phyloP scores from a whole-genome alignment of 2,329 filamentous ascomycete genomes.

The Penicillium sp. region DNA sequence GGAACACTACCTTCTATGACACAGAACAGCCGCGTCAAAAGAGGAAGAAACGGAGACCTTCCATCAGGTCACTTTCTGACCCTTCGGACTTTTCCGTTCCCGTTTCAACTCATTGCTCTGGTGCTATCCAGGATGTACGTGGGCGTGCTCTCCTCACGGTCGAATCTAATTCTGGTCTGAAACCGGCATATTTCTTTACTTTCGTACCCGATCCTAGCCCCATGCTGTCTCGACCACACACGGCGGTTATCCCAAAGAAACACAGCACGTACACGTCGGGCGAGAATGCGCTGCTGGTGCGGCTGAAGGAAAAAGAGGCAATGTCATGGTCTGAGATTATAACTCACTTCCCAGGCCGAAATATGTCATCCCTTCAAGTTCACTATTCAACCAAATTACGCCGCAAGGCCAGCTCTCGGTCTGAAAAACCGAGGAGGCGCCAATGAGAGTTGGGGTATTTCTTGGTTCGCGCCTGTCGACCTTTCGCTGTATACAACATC shows the following conservation, averaged over 20 bases:
- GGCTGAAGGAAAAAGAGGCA: constrained; percentile 18
- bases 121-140: constrained; percentile 6
- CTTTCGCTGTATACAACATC: constrained; percentile 4
- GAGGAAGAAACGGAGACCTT: constrained; percentile 13
- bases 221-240: constrained; percentile 2
- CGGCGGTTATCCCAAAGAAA: constrained; percentile 5
- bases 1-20: constrained; percentile 6
- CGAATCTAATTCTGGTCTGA: constrained; percentile 11
- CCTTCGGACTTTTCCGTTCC: constrained; percentile 7
- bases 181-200: constrained; percentile 16
- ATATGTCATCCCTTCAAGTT: constrained; percentile 15
- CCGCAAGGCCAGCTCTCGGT: constrained; percentile 7
- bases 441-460: constrained; percentile 7
- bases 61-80: constrained; percentile 5
- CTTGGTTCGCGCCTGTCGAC: constrained; percentile 4
- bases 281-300: constrained; percentile 16
- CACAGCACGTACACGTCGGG: constrained; percentile 12
- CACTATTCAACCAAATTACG: constrained; percentile 20
- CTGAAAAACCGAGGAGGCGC: constrained; percentile 7
- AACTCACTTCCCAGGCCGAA: constrained; percentile 15
- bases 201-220: constrained; percentile 15
- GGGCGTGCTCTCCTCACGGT: constrained; percentile 11
- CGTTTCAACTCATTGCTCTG: constrained; percentile 6
- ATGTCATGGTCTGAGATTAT: constrained; percentile 15
- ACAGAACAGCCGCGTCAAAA: constrained; percentile 7